phyloP scores from a whole-genome alignment of 192 early-diverging fungal genomes.

The Helicostylum pulchrum region DNA sequence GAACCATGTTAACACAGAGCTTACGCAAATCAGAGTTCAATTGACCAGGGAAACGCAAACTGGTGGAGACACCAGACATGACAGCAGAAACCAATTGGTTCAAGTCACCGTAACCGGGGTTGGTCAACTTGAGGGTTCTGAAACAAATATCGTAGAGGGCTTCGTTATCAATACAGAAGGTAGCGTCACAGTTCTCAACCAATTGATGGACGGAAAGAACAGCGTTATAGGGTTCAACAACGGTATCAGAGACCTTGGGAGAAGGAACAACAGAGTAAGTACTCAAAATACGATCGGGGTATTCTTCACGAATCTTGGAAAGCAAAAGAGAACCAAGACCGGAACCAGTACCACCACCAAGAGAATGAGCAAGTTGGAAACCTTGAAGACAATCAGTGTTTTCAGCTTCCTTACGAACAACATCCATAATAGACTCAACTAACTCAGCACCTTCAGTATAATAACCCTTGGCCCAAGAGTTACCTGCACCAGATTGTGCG shows the following conservation, averaged over 20 bases:
- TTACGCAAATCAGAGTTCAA: slow-evolving; percentile 88
- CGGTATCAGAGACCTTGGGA: slow-evolving; percentile 79
- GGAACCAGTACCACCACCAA: slow-evolving; percentile 72
- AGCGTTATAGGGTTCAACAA: slow-evolving; percentile 99
- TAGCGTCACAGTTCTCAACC: slow-evolving; percentile 98
- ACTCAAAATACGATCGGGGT: slow-evolving; percentile 71
- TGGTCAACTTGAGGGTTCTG: slow-evolving; percentile 92
- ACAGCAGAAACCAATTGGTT: slow-evolving; percentile 96
- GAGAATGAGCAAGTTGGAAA: slow-evolving; percentile 71
- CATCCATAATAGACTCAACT: slow-evolving; percentile 61
- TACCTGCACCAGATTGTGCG: slow-evolving; percentile 81
- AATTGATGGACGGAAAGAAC: slow-evolving; percentile 96
- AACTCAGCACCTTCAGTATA: slow-evolving; percentile 79
- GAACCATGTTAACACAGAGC: slow-evolving; percentile 84
- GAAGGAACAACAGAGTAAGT: slow-evolving; percentile 77
- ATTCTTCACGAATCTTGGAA: slow-evolving; percentile 74
- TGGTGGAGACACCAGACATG: slow-evolving; percentile 96
- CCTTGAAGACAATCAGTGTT: slow-evolving; percentile 65
- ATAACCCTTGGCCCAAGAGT: slow-evolving; percentile 91
- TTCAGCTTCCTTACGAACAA: slow-evolving; percentile 66
- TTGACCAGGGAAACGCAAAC: slow-evolving; percentile 98
- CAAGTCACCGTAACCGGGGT: slow-evolving; percentile 88
- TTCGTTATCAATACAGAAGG: slow-evolving; percentile 99
- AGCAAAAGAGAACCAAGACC: slow-evolving; percentile 70
- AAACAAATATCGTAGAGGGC: slow-evolving; percentile 99